These are phyloP conservation scores for Tylopilus sp. DNA, from an alignment of 768 basidiomycete species.

Conservation along the genomic window DNA sequence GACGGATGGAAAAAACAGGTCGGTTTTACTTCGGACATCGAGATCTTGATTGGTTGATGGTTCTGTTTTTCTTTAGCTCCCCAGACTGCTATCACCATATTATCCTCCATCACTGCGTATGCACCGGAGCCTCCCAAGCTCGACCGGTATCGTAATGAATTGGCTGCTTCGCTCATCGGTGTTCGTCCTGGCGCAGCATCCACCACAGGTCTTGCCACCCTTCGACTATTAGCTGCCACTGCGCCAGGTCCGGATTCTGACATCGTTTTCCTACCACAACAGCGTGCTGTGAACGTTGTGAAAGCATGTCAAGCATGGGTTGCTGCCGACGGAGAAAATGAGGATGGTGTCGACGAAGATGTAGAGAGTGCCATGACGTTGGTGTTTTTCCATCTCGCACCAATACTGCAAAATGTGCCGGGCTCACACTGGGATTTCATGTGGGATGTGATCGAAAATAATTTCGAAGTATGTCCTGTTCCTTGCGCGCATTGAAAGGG, in stretches of 20 bases:
- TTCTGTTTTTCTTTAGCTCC: slow-evolving; percentile 47
- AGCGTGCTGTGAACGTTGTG: slow-evolving; percentile 81
- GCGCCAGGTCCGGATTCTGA: slow-evolving; percentile 81
- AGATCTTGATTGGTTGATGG: background rate
- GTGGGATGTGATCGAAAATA: slow-evolving; percentile 84
- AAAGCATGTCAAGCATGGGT: slow-evolving; percentile 88
- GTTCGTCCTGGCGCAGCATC: slow-evolving; percentile 61
- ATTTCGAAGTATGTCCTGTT: slow-evolving; percentile 65
- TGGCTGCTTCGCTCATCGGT: slow-evolving; percentile 76
- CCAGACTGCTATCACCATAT: slow-evolving; percentile 62
- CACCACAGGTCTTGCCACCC: slow-evolving; percentile 60
- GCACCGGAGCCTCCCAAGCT: slow-evolving; percentile 69
- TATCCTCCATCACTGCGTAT: slow-evolving; percentile 54
- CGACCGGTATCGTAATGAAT: slow-evolving; percentile 83
- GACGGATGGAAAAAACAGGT: slow-evolving; percentile 64
- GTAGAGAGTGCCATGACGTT: slow-evolving; percentile 75
- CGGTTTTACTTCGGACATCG: slow-evolving; percentile 17
- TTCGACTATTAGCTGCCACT: slow-evolving; percentile 65
- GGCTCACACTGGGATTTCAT: slow-evolving; percentile 93
- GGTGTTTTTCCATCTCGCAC: slow-evolving; percentile 72
- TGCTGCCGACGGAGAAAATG: slow-evolving; percentile 46
- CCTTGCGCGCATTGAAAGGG: background rate
- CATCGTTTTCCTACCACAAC: slow-evolving; percentile 79
- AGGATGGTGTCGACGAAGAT: slow-evolving; percentile 67
- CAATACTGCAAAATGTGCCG: slow-evolving; percentile 81